Percentiles rank a stretch among this genome's conserved stretches.
These are phyloP conservation scores for Malassezia psittaci DNA, from an alignment of 1,284 basidiomycete genomes.

Conservation along the genomic window DNA sequence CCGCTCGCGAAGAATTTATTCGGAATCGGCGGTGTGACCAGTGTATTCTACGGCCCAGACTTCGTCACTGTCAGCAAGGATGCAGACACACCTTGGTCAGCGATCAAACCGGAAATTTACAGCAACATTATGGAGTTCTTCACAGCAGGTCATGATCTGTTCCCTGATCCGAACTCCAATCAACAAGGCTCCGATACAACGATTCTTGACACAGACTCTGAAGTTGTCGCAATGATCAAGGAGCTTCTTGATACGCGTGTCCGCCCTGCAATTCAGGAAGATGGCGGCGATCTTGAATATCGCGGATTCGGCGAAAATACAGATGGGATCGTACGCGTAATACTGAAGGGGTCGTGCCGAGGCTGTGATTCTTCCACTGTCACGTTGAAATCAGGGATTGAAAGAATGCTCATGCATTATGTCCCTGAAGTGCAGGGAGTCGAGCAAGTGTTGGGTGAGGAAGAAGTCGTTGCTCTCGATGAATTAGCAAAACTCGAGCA, in stretches of 20 bases:
- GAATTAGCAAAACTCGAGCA: slow-evolving; percentile 88
- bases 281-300: slow-evolving; percentile 80
- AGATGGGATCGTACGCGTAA: slow-evolving; percentile 58
- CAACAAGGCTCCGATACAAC: slow-evolving; percentile 87
- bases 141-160: slow-evolving; percentile 73
- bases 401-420: slow-evolving; percentile 98
- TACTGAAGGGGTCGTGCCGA: slow-evolving; percentile 89
- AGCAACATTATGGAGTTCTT: slow-evolving; percentile 97
- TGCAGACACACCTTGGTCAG: slow-evolving; percentile 70
- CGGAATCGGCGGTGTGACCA: slow-evolving; percentile 77
- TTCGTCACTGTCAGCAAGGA: slow-evolving; percentile 95
- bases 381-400: slow-evolving; percentile 66
- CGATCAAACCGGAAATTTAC: slow-evolving; percentile 96
- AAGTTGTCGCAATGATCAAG: slow-evolving; percentile 98
- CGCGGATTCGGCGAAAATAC: slow-evolving; percentile 59
- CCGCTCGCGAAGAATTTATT: slow-evolving; percentile 86
- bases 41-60: slow-evolving; percentile 91
- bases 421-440: slow-evolving; percentile 96
- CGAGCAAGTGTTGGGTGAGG: slow-evolving; percentile 83
- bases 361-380: slow-evolving; percentile 87
- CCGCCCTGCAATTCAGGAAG: slow-evolving; percentile 90
- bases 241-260: slow-evolving; percentile 90
- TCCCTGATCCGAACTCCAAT: slow-evolving; percentile 53
- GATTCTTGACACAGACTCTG: slow-evolving; percentile 90
- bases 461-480: slow-evolving; percentile 73